These are phyloP conservation scores for Aspergillus indologenus DNA, from an alignment of 495 filamentous ascomycete genomes.

Conservation along the genomic window DNA sequence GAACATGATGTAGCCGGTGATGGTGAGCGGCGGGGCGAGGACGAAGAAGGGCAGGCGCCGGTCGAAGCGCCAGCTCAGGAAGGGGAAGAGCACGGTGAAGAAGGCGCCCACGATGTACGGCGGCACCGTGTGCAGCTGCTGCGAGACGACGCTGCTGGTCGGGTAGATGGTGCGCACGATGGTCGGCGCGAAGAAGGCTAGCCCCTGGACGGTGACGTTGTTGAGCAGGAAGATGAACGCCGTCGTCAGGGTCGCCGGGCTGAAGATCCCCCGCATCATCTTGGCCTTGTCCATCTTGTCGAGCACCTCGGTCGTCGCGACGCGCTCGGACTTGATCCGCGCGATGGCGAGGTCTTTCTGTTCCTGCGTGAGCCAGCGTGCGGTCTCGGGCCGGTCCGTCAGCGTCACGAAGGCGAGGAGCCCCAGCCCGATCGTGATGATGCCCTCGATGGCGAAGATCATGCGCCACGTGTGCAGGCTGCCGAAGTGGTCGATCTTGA, in stretches of 20 bases:
- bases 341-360: constrained; percentile 63
- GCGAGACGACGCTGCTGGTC: constrained; percentile 49
- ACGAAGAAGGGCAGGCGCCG: constrained; percentile 48
- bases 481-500: constrained; percentile 44
- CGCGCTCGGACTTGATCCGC: constrained; percentile 60
- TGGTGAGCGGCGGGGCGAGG: constrained; percentile 49
- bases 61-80: constrained; percentile 58
- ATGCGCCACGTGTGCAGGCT: constrained; percentile 60
- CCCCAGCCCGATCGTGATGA: constrained; percentile 61
- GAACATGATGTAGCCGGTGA: constrained; percentile 72
- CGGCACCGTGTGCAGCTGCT: constrained; percentile 67
- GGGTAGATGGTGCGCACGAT: constrained; percentile 65
- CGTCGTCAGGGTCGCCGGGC: constrained; percentile 45
- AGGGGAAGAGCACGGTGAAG: constrained; percentile 61
- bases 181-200: constrained; percentile 71
- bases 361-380: constrained; percentile 59
- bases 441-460: constrained; percentile 73
- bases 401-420: constrained; percentile 56
- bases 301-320: constrained; percentile 61
- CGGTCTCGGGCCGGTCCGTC: constrained; percentile 65
- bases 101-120: constrained; percentile 68
- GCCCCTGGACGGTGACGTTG: constrained; percentile 54
- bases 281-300: constrained; percentile 47
- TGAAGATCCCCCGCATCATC: constrained; percentile 47
- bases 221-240: constrained; percentile 51